Evolutionary conservation across 2,329 filamentous ascomycete species (phyloP).

Genomic region (Xenoacremonium recifei): DNA sequence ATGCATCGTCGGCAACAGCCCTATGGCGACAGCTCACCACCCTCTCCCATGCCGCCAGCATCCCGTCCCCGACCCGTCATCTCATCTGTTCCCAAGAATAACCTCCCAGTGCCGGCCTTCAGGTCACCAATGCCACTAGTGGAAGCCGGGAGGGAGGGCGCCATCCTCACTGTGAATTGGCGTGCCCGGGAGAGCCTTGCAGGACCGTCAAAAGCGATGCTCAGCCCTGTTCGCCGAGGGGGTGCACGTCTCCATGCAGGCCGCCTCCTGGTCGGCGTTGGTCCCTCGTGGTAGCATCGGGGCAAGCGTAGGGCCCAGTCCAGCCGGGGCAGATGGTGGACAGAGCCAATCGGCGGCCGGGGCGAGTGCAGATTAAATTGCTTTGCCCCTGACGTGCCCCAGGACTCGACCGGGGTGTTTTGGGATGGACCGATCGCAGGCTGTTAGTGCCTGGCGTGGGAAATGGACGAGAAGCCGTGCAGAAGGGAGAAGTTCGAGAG

Average conservation of each 20-base stretch:
- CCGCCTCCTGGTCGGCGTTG: neutral
- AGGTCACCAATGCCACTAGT: neutral
- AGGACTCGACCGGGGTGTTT: too few species aligned
- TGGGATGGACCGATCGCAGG: too few species aligned
- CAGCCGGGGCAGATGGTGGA: neutral
- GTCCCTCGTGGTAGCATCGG: neutral
- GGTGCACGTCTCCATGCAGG: neutral
- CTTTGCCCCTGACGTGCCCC: constrained; percentile 8
- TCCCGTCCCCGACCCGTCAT: too few species aligned
- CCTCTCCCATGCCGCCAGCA: too few species aligned
- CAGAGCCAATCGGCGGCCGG: constrained; percentile 20
- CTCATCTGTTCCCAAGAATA: too few species aligned
- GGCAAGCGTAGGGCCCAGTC: neutral
- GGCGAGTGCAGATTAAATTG: constrained; percentile 25
- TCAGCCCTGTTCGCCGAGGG: neutral
- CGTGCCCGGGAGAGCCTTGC: neutral
- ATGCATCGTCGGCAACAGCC: too few species aligned
- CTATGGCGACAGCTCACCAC: too few species aligned
- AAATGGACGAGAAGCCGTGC: too few species aligned
- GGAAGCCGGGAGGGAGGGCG: neutral
- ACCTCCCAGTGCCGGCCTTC: too few species aligned
- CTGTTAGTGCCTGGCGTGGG: too few species aligned
- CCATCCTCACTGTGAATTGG: neutral
- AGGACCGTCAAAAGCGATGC: neutral
- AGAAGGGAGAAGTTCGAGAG: too few species aligned